These are phyloP conservation scores for Dictyostelium citrinum DNA, from an alignment of 78 protist species.

Conservation along the genomic window DNA sequence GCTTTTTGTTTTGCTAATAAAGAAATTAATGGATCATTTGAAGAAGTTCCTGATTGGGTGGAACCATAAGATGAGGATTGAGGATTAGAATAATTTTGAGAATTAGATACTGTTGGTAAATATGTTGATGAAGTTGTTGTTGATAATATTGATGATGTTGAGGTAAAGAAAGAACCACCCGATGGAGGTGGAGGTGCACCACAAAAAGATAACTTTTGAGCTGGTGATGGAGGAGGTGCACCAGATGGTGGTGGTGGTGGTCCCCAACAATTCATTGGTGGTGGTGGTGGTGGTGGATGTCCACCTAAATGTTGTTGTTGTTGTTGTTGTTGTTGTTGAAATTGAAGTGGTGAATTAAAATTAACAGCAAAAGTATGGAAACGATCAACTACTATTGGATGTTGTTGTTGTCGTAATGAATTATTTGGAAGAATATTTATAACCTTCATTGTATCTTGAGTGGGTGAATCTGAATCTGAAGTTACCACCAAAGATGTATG, in stretches of 20 bases:
- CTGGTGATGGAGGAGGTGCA: neutral
- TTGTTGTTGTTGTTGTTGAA: neutral
- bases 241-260: neutral
- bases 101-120: neutral
- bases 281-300: neutral
- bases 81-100: neutral
- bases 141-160: neutral
- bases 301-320: neutral
- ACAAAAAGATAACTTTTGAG: neutral
- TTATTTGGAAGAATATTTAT: neutral
- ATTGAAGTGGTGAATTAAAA: neutral
- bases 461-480: neutral
- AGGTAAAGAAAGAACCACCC: neutral
- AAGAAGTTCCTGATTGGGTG: neutral
- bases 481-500: slow-evolving; percentile 55
- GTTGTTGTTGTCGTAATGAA: too few relatives aligned
- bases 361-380: neutral
- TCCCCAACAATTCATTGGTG: neutral
- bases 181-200: neutral
- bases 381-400: neutral
- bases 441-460: neutral
- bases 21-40: neutral
- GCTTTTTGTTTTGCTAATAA: slow-evolving; percentile 41
- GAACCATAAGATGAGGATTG: neutral
- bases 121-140: neutral